Conservation (phyloP, 495 filamentous ascomycete genomes). For the Xylaria palmicola region DNA sequence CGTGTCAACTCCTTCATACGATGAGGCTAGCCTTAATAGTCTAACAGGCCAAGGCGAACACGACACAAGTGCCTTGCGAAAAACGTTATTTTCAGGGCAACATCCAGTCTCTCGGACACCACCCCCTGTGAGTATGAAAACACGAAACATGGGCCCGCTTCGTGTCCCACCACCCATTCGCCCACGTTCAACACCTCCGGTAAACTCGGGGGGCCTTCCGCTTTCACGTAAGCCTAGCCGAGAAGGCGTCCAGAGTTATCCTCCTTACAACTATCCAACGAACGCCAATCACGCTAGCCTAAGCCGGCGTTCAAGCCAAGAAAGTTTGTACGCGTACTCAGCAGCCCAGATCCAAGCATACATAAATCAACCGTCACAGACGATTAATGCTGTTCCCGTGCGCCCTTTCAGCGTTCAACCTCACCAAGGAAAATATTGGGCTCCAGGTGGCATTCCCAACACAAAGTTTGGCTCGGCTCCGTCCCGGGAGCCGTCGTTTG, state of each 20-base stretch:
- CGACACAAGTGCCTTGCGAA: constrained; percentile 8
- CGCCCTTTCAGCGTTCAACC: constrained; percentile 25
- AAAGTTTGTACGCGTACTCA: constrained; percentile 31
- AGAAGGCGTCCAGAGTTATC: constrained; percentile 33
- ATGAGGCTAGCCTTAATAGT: background rate
- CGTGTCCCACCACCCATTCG: constrained; percentile 41
- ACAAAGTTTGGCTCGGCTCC: constrained; percentile 29
- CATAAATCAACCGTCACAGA: constrained; percentile 15
- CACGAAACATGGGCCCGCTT: constrained; percentile 32
- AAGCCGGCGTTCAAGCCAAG: constrained; percentile 32
- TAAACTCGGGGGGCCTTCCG: constrained; percentile 5
- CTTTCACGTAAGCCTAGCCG: constrained; percentile 32
- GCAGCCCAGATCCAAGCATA: constrained; percentile 18
- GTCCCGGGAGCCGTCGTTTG: constrained; percentile 26
- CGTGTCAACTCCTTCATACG: background rate
- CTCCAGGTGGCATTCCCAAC: constrained; percentile 33
- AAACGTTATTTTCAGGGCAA: constrained; percentile 17
- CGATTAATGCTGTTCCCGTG: constrained; percentile 25
- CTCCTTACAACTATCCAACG: constrained; percentile 11
- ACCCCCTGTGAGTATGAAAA: constrained; percentile 37
- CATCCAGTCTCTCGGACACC: constrained; percentile 27
- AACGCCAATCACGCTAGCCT: constrained; percentile 13
- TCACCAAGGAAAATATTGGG: constrained; percentile 11
- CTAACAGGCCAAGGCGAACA: constrained; percentile 1
- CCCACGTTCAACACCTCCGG: constrained; percentile 36